These are phyloP conservation scores for Mortierella sp. DNA, from an alignment of 371 early-diverging fungal genomes.

Conservation along the genomic window DNA sequence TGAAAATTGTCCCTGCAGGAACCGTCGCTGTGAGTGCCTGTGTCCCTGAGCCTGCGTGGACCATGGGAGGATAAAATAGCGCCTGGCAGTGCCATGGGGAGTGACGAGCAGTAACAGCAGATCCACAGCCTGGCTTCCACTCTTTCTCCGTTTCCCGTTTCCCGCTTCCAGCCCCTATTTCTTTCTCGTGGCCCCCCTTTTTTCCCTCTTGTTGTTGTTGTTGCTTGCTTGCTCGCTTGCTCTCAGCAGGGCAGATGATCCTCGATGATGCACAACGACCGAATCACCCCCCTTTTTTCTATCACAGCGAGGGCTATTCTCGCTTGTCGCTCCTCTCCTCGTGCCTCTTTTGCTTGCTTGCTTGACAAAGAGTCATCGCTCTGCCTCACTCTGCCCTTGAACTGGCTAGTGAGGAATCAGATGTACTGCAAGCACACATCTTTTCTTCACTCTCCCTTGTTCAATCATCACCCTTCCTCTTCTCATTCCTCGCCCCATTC, in stretches of 20 bases:
- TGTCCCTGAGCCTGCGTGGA: background rate
- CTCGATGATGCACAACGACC: conserved; percentile 8
- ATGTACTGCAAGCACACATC: background rate
- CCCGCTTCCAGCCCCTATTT: background rate
- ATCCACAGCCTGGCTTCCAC: background rate
- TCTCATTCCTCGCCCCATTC: background rate
- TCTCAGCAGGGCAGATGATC: conserved; percentile 13
- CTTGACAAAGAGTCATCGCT: background rate
- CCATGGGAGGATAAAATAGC: background rate
- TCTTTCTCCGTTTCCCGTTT: too few relatives aligned
- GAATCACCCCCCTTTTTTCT: background rate
- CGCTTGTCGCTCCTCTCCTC: conserved; percentile 9
- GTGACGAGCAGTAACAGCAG: background rate
- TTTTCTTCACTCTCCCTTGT: background rate
- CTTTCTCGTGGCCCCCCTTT: conserved; percentile 9
- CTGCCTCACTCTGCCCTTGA: background rate
- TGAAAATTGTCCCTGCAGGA: conserved; percentile 5
- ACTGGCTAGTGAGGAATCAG: background rate
- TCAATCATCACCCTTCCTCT: background rate
- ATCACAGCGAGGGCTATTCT: background rate
- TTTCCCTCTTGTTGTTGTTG: background rate
- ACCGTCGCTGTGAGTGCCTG: background rate
- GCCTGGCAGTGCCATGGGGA: background rate
- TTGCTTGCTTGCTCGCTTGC: conserved; percentile 1
- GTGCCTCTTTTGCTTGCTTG: background rate